Percentiles rank a stretch among this genome's conserved stretches.
phyloP scores from a whole-genome alignment of 73 alveolate species.

The Tetrahymena borealis region DNA sequence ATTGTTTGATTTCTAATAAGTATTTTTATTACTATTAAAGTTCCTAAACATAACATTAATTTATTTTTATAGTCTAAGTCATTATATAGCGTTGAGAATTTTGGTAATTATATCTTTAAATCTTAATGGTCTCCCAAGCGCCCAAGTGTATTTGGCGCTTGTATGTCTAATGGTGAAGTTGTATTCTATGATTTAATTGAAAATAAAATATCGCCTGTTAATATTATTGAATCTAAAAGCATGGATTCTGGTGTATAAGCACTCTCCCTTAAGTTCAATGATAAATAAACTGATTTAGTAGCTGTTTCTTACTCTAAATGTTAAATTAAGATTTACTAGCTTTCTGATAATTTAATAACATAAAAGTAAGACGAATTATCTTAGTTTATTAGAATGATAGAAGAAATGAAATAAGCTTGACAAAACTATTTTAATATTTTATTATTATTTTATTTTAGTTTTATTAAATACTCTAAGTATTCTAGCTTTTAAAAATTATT shows the following conservation, averaged over 20 bases:
- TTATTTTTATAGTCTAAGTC: neutral
- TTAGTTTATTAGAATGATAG: neutral
- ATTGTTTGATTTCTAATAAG: slow-evolving; percentile 26
- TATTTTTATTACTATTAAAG: neutral
- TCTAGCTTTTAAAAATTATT: too few relatives aligned
- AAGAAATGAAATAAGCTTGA: neutral
- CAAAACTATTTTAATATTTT: neutral
- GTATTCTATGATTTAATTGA: slow-evolving; percentile 55
- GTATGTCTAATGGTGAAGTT: slow-evolving; percentile 52
- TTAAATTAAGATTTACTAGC: slow-evolving; percentile 14
- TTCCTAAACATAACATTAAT: neutral
- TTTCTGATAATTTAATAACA: slow-evolving; percentile 23
- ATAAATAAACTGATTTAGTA: slow-evolving; percentile 29
- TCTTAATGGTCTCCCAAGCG: slow-evolving; percentile 63
- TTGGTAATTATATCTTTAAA: slow-evolving; percentile 46
- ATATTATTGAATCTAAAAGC: neutral
- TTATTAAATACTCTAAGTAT: too few relatives aligned
- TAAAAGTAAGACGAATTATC: slow-evolving; percentile 15
- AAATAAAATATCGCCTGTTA: neutral
- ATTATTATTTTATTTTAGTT: neutral
- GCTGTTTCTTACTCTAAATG: slow-evolving; percentile 26
- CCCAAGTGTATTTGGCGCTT: slow-evolving; percentile 75
- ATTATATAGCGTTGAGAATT: slow-evolving; percentile 55
- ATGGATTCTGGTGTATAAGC: slow-evolving; percentile 20
- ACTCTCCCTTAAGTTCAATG: slow-evolving; percentile 14